Evolutionary conservation across 352 stramenopile genomes (phyloP).

Genomic region (Globisporangium canariense): DNA sequence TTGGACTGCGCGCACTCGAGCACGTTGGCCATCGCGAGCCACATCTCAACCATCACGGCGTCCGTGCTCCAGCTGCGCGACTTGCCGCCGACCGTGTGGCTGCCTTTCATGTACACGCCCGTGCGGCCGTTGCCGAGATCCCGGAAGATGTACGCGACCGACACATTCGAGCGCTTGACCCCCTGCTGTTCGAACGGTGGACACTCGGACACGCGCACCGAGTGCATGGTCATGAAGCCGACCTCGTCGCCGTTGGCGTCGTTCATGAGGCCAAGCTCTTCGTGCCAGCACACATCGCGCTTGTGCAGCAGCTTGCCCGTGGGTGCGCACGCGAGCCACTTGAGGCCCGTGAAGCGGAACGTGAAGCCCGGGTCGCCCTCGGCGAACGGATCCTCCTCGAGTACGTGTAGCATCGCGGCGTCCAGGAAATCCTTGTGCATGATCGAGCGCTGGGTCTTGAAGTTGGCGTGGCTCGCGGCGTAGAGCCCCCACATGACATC

Average conservation of each 20-base stretch:
- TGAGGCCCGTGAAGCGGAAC: slow-evolving; percentile 54
- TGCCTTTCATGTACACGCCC: slow-evolving; percentile 61
- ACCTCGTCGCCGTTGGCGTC: slow-evolving; percentile 49
- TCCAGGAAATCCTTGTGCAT: slow-evolving; percentile 61
- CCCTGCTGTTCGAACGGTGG: slow-evolving; percentile 55
- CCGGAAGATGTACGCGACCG: slow-evolving; percentile 67
- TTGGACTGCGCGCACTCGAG: slow-evolving; percentile 62
- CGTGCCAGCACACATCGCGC: slow-evolving; percentile 62
- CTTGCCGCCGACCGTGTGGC: slow-evolving; percentile 51
- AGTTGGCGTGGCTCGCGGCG: slow-evolving; percentile 33
- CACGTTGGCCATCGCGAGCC: slow-evolving; percentile 48
- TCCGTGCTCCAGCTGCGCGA: slow-evolving; percentile 55
- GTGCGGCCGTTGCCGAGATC: slow-evolving; percentile 44
- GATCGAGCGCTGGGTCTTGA: slow-evolving; percentile 65
- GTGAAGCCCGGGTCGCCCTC: slow-evolving; percentile 52
- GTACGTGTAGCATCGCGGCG: slow-evolving; percentile 48
- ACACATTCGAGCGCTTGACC: slow-evolving; percentile 43
- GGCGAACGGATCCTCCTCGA: slow-evolving; percentile 47
- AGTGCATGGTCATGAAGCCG: slow-evolving; percentile 64
- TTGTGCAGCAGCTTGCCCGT: slow-evolving; percentile 59
- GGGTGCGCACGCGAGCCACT: slow-evolving; percentile 50
- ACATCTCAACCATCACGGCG: slow-evolving; percentile 53
- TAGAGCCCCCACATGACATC: slow-evolving; percentile 65
- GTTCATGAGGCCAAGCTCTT: slow-evolving; percentile 50
- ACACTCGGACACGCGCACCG: slow-evolving; percentile 44